Base-by-base conservation (phyloP, 495 filamentous ascomycete species). In the Parathielavia appendiculata region DNA sequence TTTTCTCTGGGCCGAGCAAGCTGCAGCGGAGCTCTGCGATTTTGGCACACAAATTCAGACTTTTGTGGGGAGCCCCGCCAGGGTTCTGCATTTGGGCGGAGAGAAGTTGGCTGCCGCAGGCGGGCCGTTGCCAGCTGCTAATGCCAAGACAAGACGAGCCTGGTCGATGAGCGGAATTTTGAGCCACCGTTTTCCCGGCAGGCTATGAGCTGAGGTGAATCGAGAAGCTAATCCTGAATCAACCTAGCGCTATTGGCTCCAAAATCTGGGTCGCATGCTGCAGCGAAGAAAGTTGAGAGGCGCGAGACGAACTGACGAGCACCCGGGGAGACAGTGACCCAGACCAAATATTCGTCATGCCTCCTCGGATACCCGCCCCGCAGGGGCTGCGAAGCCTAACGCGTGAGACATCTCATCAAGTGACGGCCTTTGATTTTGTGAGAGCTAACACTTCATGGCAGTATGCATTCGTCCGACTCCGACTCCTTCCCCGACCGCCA, bases 331-430 rank as follows among this genome's bases (percentile, higher is more conserved):
- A 64, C 59, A 47, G 26, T 22, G 34, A 47, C 36, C 46, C 51
- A 34, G n/a, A 66, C 56, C 36, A 41, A 11, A 52, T 40, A 63
- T 41, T 61, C 73, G 76, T 59, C 51, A 93, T 93, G 89, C 83
- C 90, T 66, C 88, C 86, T 23, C 85, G 88, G 78, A 78, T 91
- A 76, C 76, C 83, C 54, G 63, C 80, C 57, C 75, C 82, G 58
- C 77, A 84, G 66, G 82, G 83, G 68, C 75, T 86, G 36, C 81
- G 82, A 68, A 81, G 80, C 22, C 76, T 86, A 36, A 81, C 78
- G 57, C 74, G 90, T 89, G 78, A 73, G 73, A 45, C 20, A 39
- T 45, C 14, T 49, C 44, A n/a, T n/a, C 16, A 11, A 32, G 3
- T 8, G 9, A 23, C 40, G 1, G 5, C 19, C 11, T 9, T 12